phyloP scores from a whole-genome alignment of 148 eudicot genomes.

The Bassia scoparia region DNA sequence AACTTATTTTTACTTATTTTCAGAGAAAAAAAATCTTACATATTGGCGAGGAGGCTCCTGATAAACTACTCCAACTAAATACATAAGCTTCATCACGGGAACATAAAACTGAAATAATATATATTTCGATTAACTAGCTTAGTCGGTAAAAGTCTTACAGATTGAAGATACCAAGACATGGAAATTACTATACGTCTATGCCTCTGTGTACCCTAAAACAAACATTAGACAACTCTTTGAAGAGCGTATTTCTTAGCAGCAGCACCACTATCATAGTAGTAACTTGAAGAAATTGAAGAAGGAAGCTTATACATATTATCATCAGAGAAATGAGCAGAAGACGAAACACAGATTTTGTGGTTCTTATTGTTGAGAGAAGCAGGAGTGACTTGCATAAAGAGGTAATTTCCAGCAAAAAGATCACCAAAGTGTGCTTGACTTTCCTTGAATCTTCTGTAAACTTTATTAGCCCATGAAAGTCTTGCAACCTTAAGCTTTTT shows the following conservation, averaged over 20 bases:
- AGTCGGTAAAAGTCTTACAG: too few species aligned
- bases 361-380: conserved; percentile 37
- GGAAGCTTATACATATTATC: conserved; percentile 10
- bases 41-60: too few species aligned
- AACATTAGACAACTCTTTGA: conserved; percentile 7
- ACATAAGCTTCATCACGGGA: too few species aligned
- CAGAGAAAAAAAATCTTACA: too few species aligned
- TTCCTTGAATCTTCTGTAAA: conserved; percentile 59
- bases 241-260: neutral
- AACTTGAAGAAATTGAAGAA: neutral
- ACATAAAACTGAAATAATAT: too few species aligned
- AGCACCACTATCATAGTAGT: neutral
- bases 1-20: too few species aligned
- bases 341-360: neutral
- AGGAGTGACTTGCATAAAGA: conserved; percentile 80
- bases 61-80: too few species aligned
- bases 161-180: too few species aligned
- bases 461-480: conserved; percentile 39
- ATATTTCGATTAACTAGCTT: too few species aligned
- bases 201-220: neutral
- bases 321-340: neutral
- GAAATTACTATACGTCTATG: too few species aligned
- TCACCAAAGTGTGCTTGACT: conserved; percentile 79
- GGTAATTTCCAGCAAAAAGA: conserved; percentile 75
- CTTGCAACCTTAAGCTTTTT: conserved; percentile 24